Evolutionary conservation across 345 rosid genomes (phyloP), one percentile per base, ranked within the genome.

Genomic region (Populus tremula): DNA sequence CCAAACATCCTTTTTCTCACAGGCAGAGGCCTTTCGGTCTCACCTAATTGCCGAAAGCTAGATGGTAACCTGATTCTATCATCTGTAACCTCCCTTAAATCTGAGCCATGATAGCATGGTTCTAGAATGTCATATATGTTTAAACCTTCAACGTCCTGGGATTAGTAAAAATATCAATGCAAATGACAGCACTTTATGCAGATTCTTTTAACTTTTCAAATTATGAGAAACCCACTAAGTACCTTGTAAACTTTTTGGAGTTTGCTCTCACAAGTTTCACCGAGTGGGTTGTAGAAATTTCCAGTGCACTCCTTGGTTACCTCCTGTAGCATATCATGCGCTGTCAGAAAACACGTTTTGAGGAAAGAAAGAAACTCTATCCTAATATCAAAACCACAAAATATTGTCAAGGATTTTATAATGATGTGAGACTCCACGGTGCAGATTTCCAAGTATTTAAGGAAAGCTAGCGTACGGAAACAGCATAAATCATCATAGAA

Each of bases 1-100:
- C 98, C 97, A 77, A 91, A 94, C 91, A 94, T 88, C 84, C 97
- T 91, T 71, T 79, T 89, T 47, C 94, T 82, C 72, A 93, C 97
- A 47, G 91, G 87, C 74, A 90, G 78, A 82, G 93, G 89, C 83
- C 80, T 82, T 74, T 93, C 88, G 17, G 93, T 91, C 63, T 84
- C 90, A 20, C 93, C 96, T 62, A 93, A 67, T 53, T 41, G 41
- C 75, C 73, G 84, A 86, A 91, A 88, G 87, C 91, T 95, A 54
- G 91, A 80, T 50, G 98, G 98, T 66, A 93, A 78, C 84, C 90
- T 87, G 12, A 73, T 79, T 27, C 72, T 59, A 39, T 45, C 74
- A 41, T 74, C 77, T 35, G 77, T 56, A 47, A 17, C 69, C 62
- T 75, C 76, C 80, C 31, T 43, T 23, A 62, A 31, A 8, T 67